Evolutionary conservation across 2,329 filamentous ascomycete genomes (phyloP), one percentile per base, ranked within the genome.

Genomic region (Epichloe glyceriae): DNA sequence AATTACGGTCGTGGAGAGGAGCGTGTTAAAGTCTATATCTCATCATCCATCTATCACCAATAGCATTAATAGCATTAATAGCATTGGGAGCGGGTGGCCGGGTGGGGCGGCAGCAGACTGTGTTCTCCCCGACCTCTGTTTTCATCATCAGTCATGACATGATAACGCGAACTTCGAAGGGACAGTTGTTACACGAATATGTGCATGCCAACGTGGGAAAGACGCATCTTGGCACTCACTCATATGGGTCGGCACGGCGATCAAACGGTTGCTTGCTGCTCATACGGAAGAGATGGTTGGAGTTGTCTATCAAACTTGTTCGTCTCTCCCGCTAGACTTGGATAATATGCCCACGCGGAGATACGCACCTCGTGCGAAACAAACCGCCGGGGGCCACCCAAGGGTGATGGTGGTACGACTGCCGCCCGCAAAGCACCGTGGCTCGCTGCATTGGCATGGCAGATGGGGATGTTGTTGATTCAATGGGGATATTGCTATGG

Each of bases 381-480:
- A 38, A 38, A 38, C 12, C 14, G 5, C 26, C 7, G 26, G 14
- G 34, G 35, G 5, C 34, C 5, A 4, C 35, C 14, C 35, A 38
- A 38, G 38, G 17, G 8, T 10, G n/a, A 44, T 15, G 17, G 45
- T 37, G 44, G 44, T 40, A 40, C 39, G 39, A 40, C 39, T 17
- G 6, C 17, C 39, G 39, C 39, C 8, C 39, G 39, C 17, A 41
- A 19, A 41, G 44, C 30, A 47, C 45, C 34, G 35, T 17, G 33
- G 45, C 45, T 47, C 14, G 15, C 34, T 38, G 34, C 34, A 38
- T 34, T 26, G 34, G 34, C 11, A 26, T n/a, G 34, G 20, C 12
- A 47, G 46, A 47, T 47, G 46, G 46, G 14, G 14, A 47, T 47
- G 46, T 30, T 47, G 46, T 38, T 39, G 35, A 47, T 37, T 17